Conservation (phyloP, 1,284 basidiomycete species). For the Sphagnurus paluster region DNA sequence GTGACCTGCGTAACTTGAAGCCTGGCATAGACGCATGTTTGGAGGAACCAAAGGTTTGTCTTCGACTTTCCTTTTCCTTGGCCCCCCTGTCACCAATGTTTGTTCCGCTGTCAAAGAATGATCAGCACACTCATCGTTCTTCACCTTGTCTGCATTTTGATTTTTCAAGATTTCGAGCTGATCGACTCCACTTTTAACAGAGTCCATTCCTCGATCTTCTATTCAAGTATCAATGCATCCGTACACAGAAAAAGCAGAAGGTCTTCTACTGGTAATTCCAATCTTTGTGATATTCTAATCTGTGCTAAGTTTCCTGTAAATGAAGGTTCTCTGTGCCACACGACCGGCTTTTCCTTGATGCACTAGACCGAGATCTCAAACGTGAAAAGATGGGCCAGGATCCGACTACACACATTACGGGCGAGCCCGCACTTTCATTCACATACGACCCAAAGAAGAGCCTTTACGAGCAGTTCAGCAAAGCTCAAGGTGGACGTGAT, state of each 20-base stretch:
- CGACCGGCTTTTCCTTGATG: slow-evolving; percentile 93
- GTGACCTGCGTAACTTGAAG: slow-evolving; percentile 88
- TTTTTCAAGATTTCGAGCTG: background rate
- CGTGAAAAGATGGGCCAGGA: slow-evolving; percentile 87
- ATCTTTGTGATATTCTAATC: slow-evolving; percentile 9
- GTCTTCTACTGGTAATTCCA: slow-evolving; percentile 81
- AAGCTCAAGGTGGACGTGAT: slow-evolving; percentile 51
- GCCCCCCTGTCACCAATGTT: slow-evolving; percentile 3
- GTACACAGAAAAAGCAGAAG: slow-evolving; percentile 96
- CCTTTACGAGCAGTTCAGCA: slow-evolving; percentile 85
- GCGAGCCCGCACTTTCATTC: slow-evolving; percentile 82
- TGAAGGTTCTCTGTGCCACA: slow-evolving; percentile 69
- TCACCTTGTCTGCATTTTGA: background rate
- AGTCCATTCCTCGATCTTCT: slow-evolving; percentile 90
- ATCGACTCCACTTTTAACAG: slow-evolving; percentile 36
- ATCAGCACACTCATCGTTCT: background rate
- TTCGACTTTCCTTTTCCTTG: slow-evolving; percentile 10
- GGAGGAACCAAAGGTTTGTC: slow-evolving; percentile 86
- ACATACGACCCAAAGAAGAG: slow-evolving; percentile 84
- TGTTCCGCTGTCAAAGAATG: slow-evolving; percentile 1
- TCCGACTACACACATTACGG: slow-evolving; percentile 67
- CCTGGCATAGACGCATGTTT: slow-evolving; percentile 87
- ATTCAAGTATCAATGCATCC: slow-evolving; percentile 93
- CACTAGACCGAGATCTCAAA: slow-evolving; percentile 90
- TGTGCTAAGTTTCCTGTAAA: background rate